Conservation (phyloP, 768 basidiomycete genomes). For the Hypsizygus marmoreus region DNA sequence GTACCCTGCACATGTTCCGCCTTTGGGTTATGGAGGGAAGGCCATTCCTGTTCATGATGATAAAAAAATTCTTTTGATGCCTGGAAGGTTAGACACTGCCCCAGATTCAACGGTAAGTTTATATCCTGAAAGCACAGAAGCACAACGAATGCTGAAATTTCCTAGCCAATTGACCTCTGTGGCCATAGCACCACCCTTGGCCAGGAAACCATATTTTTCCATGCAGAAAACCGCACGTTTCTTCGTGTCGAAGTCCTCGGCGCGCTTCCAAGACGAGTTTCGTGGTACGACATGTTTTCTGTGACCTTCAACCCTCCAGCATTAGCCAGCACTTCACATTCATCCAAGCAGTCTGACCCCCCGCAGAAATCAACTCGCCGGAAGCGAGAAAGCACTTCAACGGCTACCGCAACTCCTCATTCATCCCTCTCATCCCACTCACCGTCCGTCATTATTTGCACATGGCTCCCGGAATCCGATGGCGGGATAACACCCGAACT, state of each 20-base stretch:
- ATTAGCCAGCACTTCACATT: too few relatives aligned
- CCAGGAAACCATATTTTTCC: slow-evolving; percentile 17
- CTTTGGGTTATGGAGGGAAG: slow-evolving; percentile 1
- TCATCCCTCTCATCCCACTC: not conserved
- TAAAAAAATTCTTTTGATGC: slow-evolving; percentile 7
- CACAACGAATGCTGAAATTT: slow-evolving; percentile 17
- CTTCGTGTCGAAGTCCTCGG: slow-evolving; percentile 16
- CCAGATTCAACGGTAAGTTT: too few relatives aligned
- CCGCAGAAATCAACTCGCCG: not conserved
- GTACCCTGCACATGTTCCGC: slow-evolving; percentile 12
- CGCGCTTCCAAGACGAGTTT: slow-evolving; percentile 17
- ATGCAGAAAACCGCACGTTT: slow-evolving; percentile 21
- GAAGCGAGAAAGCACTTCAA: not conserved
- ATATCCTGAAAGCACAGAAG: too few relatives aligned
- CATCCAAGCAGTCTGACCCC: not conserved
- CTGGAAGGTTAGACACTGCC: too few relatives aligned
- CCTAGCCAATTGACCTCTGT: not conserved
- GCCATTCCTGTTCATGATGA: not conserved
- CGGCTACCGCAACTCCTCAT: not conserved
- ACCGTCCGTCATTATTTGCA: slow-evolving; percentile 22
- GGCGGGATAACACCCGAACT: slow-evolving; percentile 19
- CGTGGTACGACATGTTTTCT: slow-evolving; percentile 19
- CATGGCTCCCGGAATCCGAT: slow-evolving; percentile 15
- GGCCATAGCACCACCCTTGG: slow-evolving; percentile 6
- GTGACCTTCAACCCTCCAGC: too few relatives aligned